Conservation (phyloP, 768 basidiomycete genomes). For the Paxillus involutus region DNA sequence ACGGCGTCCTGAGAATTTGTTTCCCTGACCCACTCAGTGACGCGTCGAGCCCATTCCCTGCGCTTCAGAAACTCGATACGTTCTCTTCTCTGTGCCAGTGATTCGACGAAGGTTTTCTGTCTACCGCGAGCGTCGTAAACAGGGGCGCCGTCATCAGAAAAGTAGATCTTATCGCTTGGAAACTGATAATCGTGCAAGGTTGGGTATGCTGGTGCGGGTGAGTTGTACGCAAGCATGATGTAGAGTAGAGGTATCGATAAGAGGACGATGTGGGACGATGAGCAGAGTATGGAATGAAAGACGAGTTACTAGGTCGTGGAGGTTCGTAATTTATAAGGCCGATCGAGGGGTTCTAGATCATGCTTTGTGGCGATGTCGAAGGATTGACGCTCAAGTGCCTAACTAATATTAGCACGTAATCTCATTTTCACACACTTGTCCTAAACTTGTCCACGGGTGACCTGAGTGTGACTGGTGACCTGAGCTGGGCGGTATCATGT, state of each 20-base stretch:
- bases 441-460: no score
- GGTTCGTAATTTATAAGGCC: slow-evolving; percentile 9
- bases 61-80: slow-evolving; percentile 53
- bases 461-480: no score
- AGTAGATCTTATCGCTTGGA: not conserved
- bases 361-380: slow-evolving; percentile 20
- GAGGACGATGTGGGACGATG: slow-evolving; percentile 5
- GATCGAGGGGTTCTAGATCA: slow-evolving; percentile 22
- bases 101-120: slow-evolving; percentile 45
- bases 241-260: not conserved
- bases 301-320: slow-evolving; percentile 6
- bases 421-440: no score
- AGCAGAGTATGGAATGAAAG: not conserved
- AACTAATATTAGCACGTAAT: not conserved
- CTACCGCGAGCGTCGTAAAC: slow-evolving; percentile 44
- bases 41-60: slow-evolving; percentile 42
- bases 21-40: slow-evolving; percentile 37
- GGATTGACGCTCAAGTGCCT: slow-evolving; percentile 23
- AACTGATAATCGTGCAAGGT: slow-evolving; percentile 11
- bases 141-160: slow-evolving; percentile 23
- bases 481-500: no score
- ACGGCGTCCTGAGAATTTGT: slow-evolving; percentile 30
- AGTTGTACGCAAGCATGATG: slow-evolving; percentile 20
- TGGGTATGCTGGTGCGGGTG: slow-evolving; percentile 2
- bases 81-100: slow-evolving; percentile 45